phyloP scores from a whole-genome alignment of 2,329 filamentous ascomycete genomes.

The Sordariomycetes sp. region DNA sequence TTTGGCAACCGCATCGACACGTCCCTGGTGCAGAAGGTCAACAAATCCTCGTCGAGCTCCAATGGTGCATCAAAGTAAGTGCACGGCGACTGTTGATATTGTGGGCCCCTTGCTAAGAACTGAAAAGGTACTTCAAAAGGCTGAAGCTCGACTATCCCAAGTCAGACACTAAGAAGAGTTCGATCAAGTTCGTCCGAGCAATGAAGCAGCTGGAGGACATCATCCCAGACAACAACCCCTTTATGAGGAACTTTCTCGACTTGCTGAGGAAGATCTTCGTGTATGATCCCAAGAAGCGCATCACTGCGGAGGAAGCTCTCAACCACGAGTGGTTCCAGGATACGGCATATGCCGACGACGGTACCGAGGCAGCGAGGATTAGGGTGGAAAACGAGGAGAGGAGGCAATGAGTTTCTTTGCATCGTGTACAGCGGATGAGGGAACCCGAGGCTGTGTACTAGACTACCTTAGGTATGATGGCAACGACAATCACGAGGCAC shows the following conservation, averaged over 20 bases:
- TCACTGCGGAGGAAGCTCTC: constrained; percentile 57
- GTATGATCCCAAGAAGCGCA: constrained; percentile 55
- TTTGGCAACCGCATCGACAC: constrained; percentile 50
- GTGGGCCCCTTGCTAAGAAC: constrained; percentile 3
- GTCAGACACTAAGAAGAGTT: constrained; percentile 53
- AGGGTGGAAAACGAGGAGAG: too few species aligned
- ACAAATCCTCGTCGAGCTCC: constrained; percentile 44
- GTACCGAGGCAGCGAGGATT: constrained; percentile 59
- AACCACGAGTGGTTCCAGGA: constrained; percentile 63
- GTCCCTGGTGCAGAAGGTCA: constrained; percentile 39
- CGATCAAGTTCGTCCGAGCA: constrained; percentile 58
- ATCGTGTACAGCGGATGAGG: too few species aligned
- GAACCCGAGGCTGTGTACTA: too few species aligned
- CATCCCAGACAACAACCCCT: constrained; percentile 49
- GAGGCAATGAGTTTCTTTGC: too few species aligned
- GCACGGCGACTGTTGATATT: too few species aligned
- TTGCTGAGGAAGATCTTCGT: constrained; percentile 58
- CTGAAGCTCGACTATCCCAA: constrained; percentile 57
- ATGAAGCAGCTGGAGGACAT: constrained; percentile 65
- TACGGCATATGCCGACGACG: constrained; percentile 52
- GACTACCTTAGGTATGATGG: too few species aligned
- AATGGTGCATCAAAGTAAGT: constrained; percentile 57
- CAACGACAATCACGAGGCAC: too few species aligned
- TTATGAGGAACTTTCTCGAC: constrained; percentile 54
- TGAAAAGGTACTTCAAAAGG: constrained; percentile 55